Conservation (phyloP, 257 asterid genomes). For the Paulownia fortunei region DNA sequence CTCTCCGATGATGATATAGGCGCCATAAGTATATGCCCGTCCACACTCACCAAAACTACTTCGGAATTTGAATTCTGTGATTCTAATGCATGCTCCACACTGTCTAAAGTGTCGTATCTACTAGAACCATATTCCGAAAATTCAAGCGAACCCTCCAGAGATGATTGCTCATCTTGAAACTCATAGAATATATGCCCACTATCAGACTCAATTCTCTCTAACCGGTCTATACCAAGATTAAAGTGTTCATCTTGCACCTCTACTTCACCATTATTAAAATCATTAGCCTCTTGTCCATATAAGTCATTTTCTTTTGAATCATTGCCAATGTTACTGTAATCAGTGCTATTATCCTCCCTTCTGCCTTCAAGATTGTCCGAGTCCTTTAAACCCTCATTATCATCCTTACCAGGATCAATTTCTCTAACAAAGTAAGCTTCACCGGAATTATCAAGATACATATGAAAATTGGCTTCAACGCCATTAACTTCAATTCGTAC, state of each 20-base stretch:
- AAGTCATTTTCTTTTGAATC: slow-evolving; percentile 31
- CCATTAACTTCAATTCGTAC: slow-evolving; percentile 86
- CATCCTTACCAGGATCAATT: slow-evolving; percentile 47
- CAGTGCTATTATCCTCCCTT: slow-evolving; percentile 27
- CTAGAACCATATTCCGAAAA: slow-evolving; percentile 58
- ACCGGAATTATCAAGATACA: slow-evolving; percentile 82
- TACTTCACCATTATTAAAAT: slow-evolving; percentile 40
- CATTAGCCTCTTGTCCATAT: slow-evolving; percentile 39
- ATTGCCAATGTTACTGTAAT: slow-evolving; percentile 25
- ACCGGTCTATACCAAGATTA: slow-evolving; percentile 51
- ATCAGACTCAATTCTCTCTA: slow-evolving; percentile 63
- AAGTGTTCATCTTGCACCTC: slow-evolving; percentile 59
- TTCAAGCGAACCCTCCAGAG: slow-evolving; percentile 54
- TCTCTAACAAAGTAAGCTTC: slow-evolving; percentile 77
- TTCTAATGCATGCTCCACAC: slow-evolving; percentile 55
- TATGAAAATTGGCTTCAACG: slow-evolving; percentile 62
- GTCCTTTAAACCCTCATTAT: slow-evolving; percentile 33
- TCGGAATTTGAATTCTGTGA: slow-evolving; percentile 58
- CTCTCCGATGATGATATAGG: slow-evolving; percentile 66
- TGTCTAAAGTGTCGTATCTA: slow-evolving; percentile 53
- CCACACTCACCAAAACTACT: slow-evolving; percentile 74
- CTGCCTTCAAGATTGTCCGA: slow-evolving; percentile 36
- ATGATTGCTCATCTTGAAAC: slow-evolving; percentile 63
- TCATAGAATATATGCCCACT: slow-evolving; percentile 57
- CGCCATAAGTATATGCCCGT: slow-evolving; percentile 72